Evolutionary conservation across 805 yeast genomes (phyloP), one percentile per base, ranked within the genome.

Genomic region (Barnettozyma pratensis): DNA sequence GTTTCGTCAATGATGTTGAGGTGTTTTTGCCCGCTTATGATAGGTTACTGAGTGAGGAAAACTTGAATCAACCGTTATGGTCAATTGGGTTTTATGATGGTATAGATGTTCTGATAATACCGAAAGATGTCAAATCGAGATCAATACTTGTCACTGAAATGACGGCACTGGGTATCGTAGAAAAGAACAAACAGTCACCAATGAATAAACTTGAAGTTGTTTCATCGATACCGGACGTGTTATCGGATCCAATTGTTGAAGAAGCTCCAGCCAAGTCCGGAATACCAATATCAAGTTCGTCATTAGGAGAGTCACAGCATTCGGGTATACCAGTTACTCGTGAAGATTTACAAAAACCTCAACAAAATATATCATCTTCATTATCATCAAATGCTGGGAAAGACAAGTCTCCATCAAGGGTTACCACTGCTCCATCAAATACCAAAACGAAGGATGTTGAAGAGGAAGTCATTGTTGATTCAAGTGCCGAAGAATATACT

Each of bases 21-120:
- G 19, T 19, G 19, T 19, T 19, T 19, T 19, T 19, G 19, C 19
- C 19, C 19, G 19, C 19, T 3, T 19, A 19, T 19, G 19, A 19
- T 19, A 19, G 19, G 19, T 31, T 37, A 7, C 41, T 44, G 36
- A 37, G 36, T 6, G 37, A 9, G 25, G 42, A 37, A 5, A 31
- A 44, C 36, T 10, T 19, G 4, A 12, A 44, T 25, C 36, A 44
- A 5, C 46, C 46, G 26, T 26, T 44, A 4, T 44, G 46, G 46
- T 14, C 42, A 9, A 26, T 30, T 8, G 46, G 46, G 30, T 44
- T 44, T 29, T 38, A 44, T 14, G 28, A 37, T 38, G 38, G 37
- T 10, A 44, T 44, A 6, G 11, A n/a, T 3, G 37, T 30, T 8
- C 14, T 36, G 11, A 39, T 37, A 25, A 26, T 42, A 11, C 37